A percentile compares a stretch with the other conserved stretches of the same genome.
Evolutionary conservation across 78 protist genomes (phyloP).

Genomic region (Capsaspora owczarzaki): DNA sequence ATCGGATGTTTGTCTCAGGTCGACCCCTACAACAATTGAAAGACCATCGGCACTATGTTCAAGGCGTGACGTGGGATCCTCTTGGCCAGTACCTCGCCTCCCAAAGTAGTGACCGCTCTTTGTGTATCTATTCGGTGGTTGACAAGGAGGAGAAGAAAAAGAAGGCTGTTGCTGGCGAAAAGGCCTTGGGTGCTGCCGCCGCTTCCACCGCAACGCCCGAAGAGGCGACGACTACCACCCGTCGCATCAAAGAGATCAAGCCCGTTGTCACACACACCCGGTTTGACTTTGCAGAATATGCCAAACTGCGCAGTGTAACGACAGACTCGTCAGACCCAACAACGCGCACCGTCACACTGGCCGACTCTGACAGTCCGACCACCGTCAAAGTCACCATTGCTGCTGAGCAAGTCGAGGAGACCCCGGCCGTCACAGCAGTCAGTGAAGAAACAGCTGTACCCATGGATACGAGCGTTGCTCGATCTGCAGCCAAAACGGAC

Average conservation of each 20-base stretch:
- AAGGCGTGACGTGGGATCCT: constrained; percentile 59
- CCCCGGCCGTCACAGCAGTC: too few species aligned
- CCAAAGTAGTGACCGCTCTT: constrained; percentile 36
- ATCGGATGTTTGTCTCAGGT: neutral
- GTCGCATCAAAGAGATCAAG: too few species aligned
- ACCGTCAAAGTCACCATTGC: neutral
- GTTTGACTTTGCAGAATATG: neutral
- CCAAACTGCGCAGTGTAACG: neutral
- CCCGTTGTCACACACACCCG: too few species aligned
- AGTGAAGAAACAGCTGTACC: too few species aligned
- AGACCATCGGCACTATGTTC: constrained; percentile 45
- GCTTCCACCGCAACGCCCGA: too few species aligned
- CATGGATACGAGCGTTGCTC: too few species aligned
- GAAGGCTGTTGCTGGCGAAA: too few species aligned
- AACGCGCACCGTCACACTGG: neutral
- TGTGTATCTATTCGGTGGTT: neutral
- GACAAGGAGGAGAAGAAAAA: neutral
- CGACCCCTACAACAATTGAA: neutral
- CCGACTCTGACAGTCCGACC: neutral
- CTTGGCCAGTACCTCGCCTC: constrained; percentile 10
- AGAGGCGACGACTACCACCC: too few species aligned
- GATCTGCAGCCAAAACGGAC: too few species aligned
- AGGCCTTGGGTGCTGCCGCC: too few species aligned
- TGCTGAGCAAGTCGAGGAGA: neutral
- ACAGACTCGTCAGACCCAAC: too few species aligned